Conservation (phyloP, 371 early-diverging fungal species). For the Mortierella sp. region DNA sequence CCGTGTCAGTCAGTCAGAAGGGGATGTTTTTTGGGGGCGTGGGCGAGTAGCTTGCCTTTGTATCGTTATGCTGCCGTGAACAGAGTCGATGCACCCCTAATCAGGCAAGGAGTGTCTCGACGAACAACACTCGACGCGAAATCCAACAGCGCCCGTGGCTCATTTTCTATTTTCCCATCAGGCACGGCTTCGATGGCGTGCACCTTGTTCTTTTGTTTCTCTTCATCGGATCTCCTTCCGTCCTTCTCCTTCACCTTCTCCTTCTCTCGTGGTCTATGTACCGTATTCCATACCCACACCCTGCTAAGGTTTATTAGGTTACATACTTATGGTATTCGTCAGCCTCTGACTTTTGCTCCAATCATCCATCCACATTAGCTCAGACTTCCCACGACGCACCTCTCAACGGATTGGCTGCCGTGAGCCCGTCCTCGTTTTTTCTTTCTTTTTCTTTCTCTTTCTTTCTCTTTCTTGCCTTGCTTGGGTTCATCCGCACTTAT, state of each 20-base stretch:
- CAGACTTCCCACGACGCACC: slow-evolving; percentile 25
- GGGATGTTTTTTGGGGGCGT: background rate
- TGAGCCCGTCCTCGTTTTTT: slow-evolving; percentile 14
- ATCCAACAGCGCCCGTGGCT: background rate
- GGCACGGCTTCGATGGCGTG: background rate
- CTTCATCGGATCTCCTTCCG: background rate
- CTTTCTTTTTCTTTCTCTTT: background rate
- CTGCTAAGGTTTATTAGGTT: background rate
- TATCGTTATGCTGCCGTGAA: background rate
- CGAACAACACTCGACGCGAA: background rate
- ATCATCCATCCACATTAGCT: slow-evolving; percentile 12
- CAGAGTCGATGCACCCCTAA: background rate
- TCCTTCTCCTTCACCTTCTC: background rate
- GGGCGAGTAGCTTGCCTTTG: too few relatives aligned
- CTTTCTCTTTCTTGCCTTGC: background rate
- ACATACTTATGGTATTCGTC: background rate
- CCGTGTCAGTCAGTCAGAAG: background rate
- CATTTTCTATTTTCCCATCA: background rate
- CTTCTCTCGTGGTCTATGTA: background rate
- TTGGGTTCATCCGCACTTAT: background rate
- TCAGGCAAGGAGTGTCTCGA: background rate
- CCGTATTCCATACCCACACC: background rate
- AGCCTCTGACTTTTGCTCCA: background rate
- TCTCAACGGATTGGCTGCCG: slow-evolving; percentile 25
- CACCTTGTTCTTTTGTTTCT: background rate